Base-by-base conservation (phyloP, 352 stramenopile genomes). In the Phytopythium kandeliae region DNA sequence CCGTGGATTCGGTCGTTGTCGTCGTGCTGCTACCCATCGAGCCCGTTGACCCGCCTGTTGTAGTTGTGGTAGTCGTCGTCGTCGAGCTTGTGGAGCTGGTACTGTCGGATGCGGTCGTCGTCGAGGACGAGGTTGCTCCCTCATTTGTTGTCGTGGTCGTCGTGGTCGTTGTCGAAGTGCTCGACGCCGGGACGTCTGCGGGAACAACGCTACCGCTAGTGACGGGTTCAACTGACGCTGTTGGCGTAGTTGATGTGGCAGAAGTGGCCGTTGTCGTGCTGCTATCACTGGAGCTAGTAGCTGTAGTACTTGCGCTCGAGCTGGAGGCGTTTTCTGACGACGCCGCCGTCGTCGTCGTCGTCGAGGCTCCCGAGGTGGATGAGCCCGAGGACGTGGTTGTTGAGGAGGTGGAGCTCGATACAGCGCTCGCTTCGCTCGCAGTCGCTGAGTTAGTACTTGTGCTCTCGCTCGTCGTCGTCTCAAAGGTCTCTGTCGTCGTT, bases 291-390 rank as follows among this genome's bases (percentile, higher is more conserved):
- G 48, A 59, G 15, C 37, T 43, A 7, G 47, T 59, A 15, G 36
- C 24, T 7, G 48, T 56, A 1, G 25, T 55, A 30, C 33, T 55
- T 24, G 28, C 34, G 10, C 37, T 48, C 1, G 48, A 51, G 48
- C 51, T 64, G 13, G 26, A 46, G 5, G 42, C 49, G 41, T 40
- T 53, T n/a, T 38, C 51, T 17, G 33, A 48, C 7, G 54, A 51
- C 12, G 56, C 19, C 5, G 55, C 57, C 12, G 37, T 49, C 16
- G 44, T 46, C 15, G 48, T 28, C 28, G 45, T 41, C 22, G 45
- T 51, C 3, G 45, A 40, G 7, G 44, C 19, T 4, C 11, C 21
- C 4, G 38, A 45, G 38, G n/a, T 16, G 13, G 4, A 10, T 22
- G 38, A 13, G 12, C 2, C 22, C 28, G 38, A 19, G 4, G 38